Evolutionary conservation across 768 basidiomycete genomes (phyloP).

Genomic region (Boletus sensibilis): DNA sequence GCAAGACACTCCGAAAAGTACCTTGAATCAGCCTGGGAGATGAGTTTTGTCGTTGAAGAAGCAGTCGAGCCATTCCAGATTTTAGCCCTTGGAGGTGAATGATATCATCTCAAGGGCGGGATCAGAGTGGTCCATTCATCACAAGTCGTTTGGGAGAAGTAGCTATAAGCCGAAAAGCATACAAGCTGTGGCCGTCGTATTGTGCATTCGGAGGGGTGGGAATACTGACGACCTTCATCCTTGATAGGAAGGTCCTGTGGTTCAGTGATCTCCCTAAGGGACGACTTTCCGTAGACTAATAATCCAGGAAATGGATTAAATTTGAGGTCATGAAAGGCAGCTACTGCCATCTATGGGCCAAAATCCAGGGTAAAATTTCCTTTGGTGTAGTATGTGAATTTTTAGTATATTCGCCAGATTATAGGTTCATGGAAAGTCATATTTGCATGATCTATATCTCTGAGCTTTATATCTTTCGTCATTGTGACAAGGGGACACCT

Average conservation of each 20-base stretch:
- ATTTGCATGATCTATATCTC: background rate
- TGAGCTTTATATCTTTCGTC: background rate
- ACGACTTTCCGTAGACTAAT: background rate
- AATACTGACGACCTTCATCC: background rate
- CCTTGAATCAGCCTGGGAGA: background rate
- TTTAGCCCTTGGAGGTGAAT: too few species aligned
- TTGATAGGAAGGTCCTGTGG: slow-evolving; percentile 2
- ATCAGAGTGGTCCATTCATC: background rate
- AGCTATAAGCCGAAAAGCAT: background rate
- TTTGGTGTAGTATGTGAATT: background rate
- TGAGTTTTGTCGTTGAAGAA: background rate
- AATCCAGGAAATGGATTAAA: too few species aligned
- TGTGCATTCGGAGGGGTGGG: background rate
- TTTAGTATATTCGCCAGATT: background rate
- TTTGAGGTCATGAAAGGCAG: background rate
- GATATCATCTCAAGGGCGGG: background rate
- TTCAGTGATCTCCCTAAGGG: background rate
- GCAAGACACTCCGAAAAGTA: background rate
- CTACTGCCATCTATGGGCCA: background rate
- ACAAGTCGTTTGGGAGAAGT: background rate
- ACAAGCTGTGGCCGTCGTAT: background rate
- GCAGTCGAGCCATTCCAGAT: background rate
- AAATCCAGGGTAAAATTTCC: background rate
- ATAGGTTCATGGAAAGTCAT: too few species aligned
- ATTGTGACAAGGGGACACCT: slow-evolving; percentile 23